Conservation (phyloP, 139 green algal species). For the Chlorokybus atmophyticus region DNA sequence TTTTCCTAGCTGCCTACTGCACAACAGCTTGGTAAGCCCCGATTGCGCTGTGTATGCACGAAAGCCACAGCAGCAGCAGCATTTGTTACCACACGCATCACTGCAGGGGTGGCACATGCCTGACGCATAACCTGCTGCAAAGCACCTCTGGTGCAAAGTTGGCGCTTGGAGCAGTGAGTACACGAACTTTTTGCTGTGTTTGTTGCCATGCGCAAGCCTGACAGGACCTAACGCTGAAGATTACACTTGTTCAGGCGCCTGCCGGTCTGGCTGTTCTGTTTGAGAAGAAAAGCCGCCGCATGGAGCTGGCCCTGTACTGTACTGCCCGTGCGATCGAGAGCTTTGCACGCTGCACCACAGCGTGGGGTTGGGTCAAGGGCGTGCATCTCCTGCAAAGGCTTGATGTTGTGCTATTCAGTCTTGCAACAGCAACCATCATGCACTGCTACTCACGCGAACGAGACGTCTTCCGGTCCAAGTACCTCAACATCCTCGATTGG, state of each 20-base stretch:
- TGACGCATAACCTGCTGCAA: conserved; percentile 9
- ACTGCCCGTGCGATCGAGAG: conserved; percentile 50
- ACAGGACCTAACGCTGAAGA: no score
- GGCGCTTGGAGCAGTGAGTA: conserved; percentile 10
- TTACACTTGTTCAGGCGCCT: no score
- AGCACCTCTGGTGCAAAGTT: background rate
- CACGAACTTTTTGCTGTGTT: no score
- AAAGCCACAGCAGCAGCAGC: no score
- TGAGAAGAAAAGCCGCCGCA: conserved; percentile 84
- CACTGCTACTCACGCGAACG: conserved; percentile 71
- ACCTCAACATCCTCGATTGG: conserved; percentile 84
- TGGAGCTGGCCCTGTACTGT: conserved; percentile 89
- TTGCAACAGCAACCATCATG: conserved; percentile 61
- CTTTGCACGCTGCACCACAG: conserved; percentile 41
- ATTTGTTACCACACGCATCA: no score
- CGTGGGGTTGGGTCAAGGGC: conserved; percentile 31
- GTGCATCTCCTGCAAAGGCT: conserved; percentile 25
- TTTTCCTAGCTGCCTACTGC: conserved; percentile 76
- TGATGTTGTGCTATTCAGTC: conserved; percentile 67
- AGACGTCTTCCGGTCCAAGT: conserved; percentile 81
- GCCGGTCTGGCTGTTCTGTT: conserved; percentile 55
- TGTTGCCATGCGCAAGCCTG: no score
- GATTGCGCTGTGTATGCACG: no score
- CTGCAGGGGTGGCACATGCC: conserved; percentile 34
- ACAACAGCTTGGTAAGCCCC: conserved; percentile 46